These are phyloP conservation scores for Diplodia corticola DNA, from an alignment of 2,329 filamentous ascomycete genomes.

Conservation along the genomic window DNA sequence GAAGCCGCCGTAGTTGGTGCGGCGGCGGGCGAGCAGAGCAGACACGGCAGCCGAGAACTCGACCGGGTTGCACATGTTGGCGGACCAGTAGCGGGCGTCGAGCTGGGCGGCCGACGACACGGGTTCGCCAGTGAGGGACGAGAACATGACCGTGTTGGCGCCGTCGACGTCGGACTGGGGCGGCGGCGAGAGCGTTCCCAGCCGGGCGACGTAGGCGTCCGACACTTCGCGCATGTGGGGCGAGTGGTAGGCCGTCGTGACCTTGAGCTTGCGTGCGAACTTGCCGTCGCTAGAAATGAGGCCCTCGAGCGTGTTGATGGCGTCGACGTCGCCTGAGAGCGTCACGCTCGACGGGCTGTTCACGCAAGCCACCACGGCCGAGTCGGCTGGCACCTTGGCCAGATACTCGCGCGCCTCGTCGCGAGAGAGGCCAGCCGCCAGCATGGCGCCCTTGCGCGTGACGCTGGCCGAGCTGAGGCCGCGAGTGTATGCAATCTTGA, in stretches of 20 bases:
- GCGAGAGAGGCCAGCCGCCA: slow-evolving; percentile 28
- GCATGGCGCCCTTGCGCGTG: slow-evolving; percentile 29
- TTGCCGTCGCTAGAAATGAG: slow-evolving; percentile 4
- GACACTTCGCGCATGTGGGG: slow-evolving; percentile 23
- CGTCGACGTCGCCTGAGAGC: slow-evolving; percentile 2
- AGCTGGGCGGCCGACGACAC: slow-evolving; percentile 29
- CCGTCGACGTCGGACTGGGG: slow-evolving; percentile 26
- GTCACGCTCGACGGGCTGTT: slow-evolving; percentile 24
- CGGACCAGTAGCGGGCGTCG: not conserved
- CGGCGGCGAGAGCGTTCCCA: slow-evolving; percentile 28
- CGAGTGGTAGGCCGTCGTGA: slow-evolving; percentile 28
- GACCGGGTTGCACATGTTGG: not conserved
- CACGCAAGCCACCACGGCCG: slow-evolving; percentile 24
- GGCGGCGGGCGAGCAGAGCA: not conserved
- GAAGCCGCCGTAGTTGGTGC: not conserved
- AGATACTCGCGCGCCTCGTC: slow-evolving; percentile 20
- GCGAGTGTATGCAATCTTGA: slow-evolving; percentile 23
- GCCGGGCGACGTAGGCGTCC: slow-evolving; percentile 15
- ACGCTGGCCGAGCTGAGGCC: not conserved
- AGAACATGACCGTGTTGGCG: slow-evolving; percentile 16
- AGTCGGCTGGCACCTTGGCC: slow-evolving; percentile 21
- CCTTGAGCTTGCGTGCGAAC: slow-evolving; percentile 25
- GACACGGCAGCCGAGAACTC: not conserved
- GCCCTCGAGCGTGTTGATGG: not conserved
- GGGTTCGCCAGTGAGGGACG: slow-evolving; percentile 1